phyloP scores from a whole-genome alignment of 257 asterid genomes.

The Osmanthus fragrans region DNA sequence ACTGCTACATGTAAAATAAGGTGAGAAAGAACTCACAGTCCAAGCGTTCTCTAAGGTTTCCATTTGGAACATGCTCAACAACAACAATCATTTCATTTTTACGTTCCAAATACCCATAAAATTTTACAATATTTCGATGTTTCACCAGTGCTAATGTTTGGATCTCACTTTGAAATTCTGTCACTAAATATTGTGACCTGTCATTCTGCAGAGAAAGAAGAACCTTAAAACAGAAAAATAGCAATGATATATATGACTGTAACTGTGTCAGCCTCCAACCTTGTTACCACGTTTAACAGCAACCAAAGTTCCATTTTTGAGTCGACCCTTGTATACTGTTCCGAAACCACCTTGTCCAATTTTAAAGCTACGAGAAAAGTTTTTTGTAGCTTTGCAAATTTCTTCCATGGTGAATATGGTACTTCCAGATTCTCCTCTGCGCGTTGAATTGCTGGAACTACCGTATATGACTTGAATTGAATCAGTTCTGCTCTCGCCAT shows the following conservation, averaged over 20 bases:
- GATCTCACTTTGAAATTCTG: constrained; percentile 79
- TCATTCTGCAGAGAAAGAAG: constrained; percentile 54
- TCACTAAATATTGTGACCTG: constrained; percentile 45
- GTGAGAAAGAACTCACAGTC: constrained; percentile 63
- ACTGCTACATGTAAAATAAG: not conserved
- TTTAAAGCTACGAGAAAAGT: constrained; percentile 72
- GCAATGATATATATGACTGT: not conserved
- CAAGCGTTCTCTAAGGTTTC: constrained; percentile 86
- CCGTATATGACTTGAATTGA: constrained; percentile 44
- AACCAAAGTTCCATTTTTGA: constrained; percentile 72
- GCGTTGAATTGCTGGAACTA: constrained; percentile 55
- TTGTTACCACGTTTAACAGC: constrained; percentile 91
- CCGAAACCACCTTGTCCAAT: constrained; percentile 97
- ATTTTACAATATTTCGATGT: constrained; percentile 76
- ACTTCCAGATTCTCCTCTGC: constrained; percentile 45
- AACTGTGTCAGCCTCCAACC: constrained; percentile 34
- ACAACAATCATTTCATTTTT: constrained; percentile 77
- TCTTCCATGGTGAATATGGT: constrained; percentile 61
- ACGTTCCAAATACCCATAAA: constrained; percentile 75
- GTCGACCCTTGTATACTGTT: constrained; percentile 74
- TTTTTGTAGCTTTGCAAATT: constrained; percentile 70
- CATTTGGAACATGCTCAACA: constrained; percentile 86
- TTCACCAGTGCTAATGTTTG: constrained; percentile 73
- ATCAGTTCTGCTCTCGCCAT: constrained; percentile 47
- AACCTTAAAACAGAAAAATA: not conserved